These are phyloP conservation scores for rapeseed (Brassica napus) DNA, from an alignment of 345 rosid species.

Conservation along the genomic window Da-Ae NC_063444.1:49481501-49482000, in stretches of 20 bases:
- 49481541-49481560: slow-evolving; percentile 37
- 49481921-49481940: background rate
- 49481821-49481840: slow-evolving; percentile 39
- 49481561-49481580: background rate
- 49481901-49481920: background rate
- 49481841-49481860: slow-evolving; percentile 34
- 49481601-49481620: too few species aligned
- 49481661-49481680: slow-evolving; percentile 77
- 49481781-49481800: slow-evolving; percentile 79
- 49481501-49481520: slow-evolving; percentile 76
- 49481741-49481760: slow-evolving; percentile 84
- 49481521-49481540: slow-evolving; percentile 63
- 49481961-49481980: slow-evolving; percentile 19
- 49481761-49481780: slow-evolving; percentile 85
- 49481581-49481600: too few species aligned
- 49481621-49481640: slow-evolving; percentile 48
- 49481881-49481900: slow-evolving; percentile 52
- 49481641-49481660: slow-evolving; percentile 59
- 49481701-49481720: slow-evolving; percentile 75
- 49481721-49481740: slow-evolving; percentile 67
- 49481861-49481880: slow-evolving; percentile 39
- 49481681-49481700: slow-evolving; percentile 83
- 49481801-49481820: slow-evolving; percentile 74
- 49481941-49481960: slow-evolving; percentile 12
- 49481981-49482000: background rate